phyloP scores from a whole-genome alignment of 352 stramenopile genomes.

The Peronospora destructor region DNA sequence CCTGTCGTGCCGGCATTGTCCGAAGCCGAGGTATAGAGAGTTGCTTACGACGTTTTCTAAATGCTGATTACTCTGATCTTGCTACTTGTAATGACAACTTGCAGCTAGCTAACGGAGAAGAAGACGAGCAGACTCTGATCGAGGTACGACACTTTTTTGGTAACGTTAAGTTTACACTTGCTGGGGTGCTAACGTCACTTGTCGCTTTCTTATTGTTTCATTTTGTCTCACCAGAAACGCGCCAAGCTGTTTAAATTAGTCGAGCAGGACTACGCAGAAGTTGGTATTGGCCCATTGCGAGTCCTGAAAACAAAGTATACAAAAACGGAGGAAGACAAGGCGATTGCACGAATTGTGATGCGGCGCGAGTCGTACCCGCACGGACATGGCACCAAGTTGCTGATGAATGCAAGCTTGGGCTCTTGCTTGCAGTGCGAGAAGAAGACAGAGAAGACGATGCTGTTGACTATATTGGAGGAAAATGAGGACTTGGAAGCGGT shows the following conservation, averaged over 20 bases:
- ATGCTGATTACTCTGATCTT: conserved; percentile 4
- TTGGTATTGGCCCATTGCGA: conserved; percentile 65
- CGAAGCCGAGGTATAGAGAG: conserved; percentile 47
- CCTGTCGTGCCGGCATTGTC: conserved; percentile 48
- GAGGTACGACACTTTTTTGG: conserved; percentile 33
- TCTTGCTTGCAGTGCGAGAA: conserved; percentile 57
- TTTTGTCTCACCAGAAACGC: conserved; percentile 41
- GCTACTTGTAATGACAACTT: conserved; percentile 3
- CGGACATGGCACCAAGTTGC: conserved; percentile 67
- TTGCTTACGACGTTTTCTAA: background rate
- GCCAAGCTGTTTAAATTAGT: conserved; percentile 77
- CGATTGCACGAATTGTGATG: conserved; percentile 65
- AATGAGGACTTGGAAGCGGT: conserved; percentile 27
- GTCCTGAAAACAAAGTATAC: conserved; percentile 47
- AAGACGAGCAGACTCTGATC: conserved; percentile 59
- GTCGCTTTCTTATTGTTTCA: background rate
- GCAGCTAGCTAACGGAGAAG: conserved; percentile 64
- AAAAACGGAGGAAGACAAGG: conserved; percentile 33
- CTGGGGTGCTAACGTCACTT: background rate
- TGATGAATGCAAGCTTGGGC: conserved; percentile 61
- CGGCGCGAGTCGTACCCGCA: conserved; percentile 66
- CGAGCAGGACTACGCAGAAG: conserved; percentile 65
- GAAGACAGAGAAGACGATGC: conserved; percentile 75
- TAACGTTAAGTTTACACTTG: background rate
- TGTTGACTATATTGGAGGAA: conserved; percentile 55